Percentiles rank a stretch among this genome's conserved stretches.
Evolutionary conservation across 371 early-diverging fungal species (phyloP).

Genomic region (Mortierella sp.): DNA sequence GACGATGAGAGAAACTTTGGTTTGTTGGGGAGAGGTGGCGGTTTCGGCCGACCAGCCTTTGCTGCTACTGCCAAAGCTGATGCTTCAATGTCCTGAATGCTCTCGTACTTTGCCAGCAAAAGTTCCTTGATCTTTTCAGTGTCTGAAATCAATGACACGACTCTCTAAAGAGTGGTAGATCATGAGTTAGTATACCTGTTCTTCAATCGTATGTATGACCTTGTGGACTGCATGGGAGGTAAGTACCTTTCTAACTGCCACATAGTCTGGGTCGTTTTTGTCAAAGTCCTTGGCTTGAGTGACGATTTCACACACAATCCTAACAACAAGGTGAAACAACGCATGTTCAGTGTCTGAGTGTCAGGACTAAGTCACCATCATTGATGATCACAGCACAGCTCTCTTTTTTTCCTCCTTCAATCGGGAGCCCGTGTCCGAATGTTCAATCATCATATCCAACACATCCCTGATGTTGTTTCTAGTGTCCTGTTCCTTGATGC

Average conservation of each 20-base stretch:
- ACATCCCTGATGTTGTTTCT: neutral
- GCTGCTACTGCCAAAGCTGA: conserved; percentile 44
- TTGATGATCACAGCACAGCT: neutral
- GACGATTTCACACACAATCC: conserved; percentile 71
- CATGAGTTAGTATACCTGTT: neutral
- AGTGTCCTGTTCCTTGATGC: neutral
- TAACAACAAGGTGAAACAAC: conserved; percentile 22
- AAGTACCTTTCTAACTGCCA: conserved; percentile 62
- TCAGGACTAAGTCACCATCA: neutral
- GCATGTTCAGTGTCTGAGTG: conserved; percentile 1
- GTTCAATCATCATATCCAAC: neutral
- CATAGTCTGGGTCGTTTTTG: conserved; percentile 61
- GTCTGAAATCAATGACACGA: conserved; percentile 32
- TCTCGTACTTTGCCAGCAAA: conserved; percentile 40
- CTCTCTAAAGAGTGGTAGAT: conserved; percentile 37
- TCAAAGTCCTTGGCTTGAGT: conserved; percentile 62
- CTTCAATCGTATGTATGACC: no score
- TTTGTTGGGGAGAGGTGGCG: conserved; percentile 50
- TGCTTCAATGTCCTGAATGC: conserved; percentile 39
- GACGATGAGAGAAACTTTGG: conserved; percentile 42
- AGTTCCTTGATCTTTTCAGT: conserved; percentile 48
- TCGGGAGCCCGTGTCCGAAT: neutral
- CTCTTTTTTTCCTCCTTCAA: neutral
- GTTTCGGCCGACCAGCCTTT: conserved; percentile 42
- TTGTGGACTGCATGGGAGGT: no score